Evolutionary conservation across 2,329 filamentous ascomycete species (phyloP), one percentile per base, ranked within the genome.

Genomic region (Paradendryphiella salina): DNA sequence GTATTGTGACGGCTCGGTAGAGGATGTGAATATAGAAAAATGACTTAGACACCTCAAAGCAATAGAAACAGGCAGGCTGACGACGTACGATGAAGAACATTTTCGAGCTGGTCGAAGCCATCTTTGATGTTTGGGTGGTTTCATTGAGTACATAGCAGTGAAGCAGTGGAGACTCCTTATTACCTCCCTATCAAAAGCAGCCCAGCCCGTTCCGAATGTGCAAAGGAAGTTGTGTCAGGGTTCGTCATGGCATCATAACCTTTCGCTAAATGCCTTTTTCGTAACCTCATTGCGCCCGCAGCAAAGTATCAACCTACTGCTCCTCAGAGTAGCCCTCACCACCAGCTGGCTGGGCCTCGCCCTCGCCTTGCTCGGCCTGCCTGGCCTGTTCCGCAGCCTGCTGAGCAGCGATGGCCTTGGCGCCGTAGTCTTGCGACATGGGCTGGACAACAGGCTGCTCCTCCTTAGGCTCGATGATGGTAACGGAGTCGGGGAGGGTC

Each of bases 381-480:
- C 82, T 77, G 73, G 82, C 81, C 73, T 82, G 69, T 60, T 77
- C 86, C 61, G 84, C 83, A 56, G 85, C 85, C 76, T 88, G 84
- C 68, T 86, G 82, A 57, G 85, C 84, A 66, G 84, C 83, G 52
- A 84, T 72, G 62, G 85, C 85, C 89, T 99, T 99, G 69, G 93
- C 90, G 73, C 94, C 94, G 82, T 99, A 99, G 83, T 99, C 95
- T 82, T 96, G 91, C 80, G 88, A 93, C 79, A 93, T 88, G 76
- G 94, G 94, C 80, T 96, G 91, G 72, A 96, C 85, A 65, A 97
- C 88, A 72, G 88, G 86, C 77, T 92, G 85, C 86, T 99, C 94
- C 82, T 99, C 94, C 90, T 99, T 99, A 81, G 94, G 95, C 85
- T 99, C 94, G 80, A 97, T 96, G 81, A 99, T 94, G 78, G 93